Base-by-base conservation (phyloP, 2,329 filamentous ascomycete genomes). In the Madurella mycetomatis region DNA sequence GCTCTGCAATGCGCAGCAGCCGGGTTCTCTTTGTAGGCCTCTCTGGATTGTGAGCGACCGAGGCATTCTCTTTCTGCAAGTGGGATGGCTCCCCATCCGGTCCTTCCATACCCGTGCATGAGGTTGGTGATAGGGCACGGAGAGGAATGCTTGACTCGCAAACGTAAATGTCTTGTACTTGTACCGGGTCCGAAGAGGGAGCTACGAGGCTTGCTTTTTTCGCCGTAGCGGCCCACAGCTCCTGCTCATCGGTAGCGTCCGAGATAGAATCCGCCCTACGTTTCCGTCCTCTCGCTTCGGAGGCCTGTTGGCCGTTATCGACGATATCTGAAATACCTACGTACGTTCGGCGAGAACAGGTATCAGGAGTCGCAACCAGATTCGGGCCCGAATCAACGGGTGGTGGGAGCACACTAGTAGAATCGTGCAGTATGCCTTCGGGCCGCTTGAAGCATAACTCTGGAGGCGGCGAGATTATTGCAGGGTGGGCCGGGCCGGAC, bases 261-360 rank as follows among this genome's bases (percentile, higher is more conserved):
- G 66, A 67, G 4, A 71, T 70, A 1, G 66, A 64, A 2, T 64
- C 64, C 0, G 66, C 65, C 57, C 71, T 72, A 15, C 69, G 64
- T 60, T 72, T 72, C 41, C 42, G 41, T 17, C 52, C 53, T 13
- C 37, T 32, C 4, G 32, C 32, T 7, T 45, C 37, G 17, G 52
- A 39, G 9, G 13, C 32, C 19, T 34, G 32, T 30, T 55, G 51
- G 17, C 31, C 41, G 16, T 45, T 43, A 15, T 62, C 54, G 34
- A 64, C 51, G 15, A 65, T 61, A 49, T 65, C 57, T 5, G 56
- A 48, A 8, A 64, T 64, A 16, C 55, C 59, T 2, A 63, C 41
- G 34, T 56, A 47, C 11, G 59, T 62, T 15, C 60, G 53, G 15
- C 57, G 54, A 11, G 45, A 41, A 17, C 5, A 39, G 13, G n/a